Conservation (phyloP, 768 basidiomycete species). For the Lentinula sp. region DNA sequence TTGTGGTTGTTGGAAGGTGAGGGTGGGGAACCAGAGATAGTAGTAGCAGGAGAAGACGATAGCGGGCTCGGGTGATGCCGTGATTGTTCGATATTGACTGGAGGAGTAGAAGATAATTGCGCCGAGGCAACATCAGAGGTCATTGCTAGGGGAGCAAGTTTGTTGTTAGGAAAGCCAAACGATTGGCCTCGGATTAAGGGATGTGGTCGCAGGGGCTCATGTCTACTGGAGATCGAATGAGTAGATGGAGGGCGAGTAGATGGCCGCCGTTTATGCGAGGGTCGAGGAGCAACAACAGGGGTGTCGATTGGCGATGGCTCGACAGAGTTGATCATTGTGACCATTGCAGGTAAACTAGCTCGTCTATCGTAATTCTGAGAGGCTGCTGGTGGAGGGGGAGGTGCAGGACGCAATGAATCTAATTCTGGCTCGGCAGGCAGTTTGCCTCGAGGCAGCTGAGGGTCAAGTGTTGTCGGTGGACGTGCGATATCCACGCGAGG, state of each 20-base stretch:
- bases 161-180: slow-evolving; percentile 42
- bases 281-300: slow-evolving; percentile 19
- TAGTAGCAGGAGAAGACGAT: slow-evolving; percentile 5
- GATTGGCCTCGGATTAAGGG: slow-evolving; percentile 75
- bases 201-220: slow-evolving; percentile 55
- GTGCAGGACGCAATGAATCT: not conserved
- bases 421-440: not conserved
- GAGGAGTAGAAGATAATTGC: slow-evolving; percentile 34
- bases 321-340: slow-evolving; percentile 26
- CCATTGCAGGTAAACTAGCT: not conserved
- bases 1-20: slow-evolving; percentile 27
- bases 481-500: slow-evolving; percentile 31
- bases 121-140: slow-evolving; percentile 11
- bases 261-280: slow-evolving; percentile 31
- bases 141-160: slow-evolving; percentile 53
- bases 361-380: not conserved
- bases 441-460: slow-evolving; percentile 11
- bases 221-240: slow-evolving; percentile 42
- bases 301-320: slow-evolving; percentile 33
- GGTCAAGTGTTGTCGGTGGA: slow-evolving; percentile 20
- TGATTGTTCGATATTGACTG: slow-evolving; percentile 12
- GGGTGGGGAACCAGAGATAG: slow-evolving; percentile 17
- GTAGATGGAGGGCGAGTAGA: slow-evolving; percentile 57
- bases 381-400: not conserved
- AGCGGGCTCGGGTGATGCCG: slow-evolving; percentile 25